Evolutionary conservation across 2,329 filamentous ascomycete genomes (phyloP).

Genomic region (Calonectria pauciramosa): DNA sequence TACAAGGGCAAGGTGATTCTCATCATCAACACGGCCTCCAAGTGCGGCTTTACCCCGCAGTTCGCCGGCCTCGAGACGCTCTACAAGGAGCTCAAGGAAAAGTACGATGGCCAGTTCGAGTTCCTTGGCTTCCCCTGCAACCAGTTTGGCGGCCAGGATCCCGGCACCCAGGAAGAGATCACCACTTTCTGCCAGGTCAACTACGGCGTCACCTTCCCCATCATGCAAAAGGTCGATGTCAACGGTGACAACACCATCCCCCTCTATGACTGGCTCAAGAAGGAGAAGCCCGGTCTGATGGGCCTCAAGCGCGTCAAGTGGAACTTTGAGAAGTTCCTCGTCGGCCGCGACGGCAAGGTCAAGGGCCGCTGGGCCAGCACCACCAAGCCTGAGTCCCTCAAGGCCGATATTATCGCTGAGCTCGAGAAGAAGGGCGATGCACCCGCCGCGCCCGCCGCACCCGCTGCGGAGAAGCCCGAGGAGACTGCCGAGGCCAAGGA

Average conservation of each 20-base stretch:
- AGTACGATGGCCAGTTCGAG: constrained; percentile 81
- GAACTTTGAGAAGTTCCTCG: constrained; percentile 99
- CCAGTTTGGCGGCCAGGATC: constrained; percentile 94
- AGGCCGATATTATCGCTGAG: constrained; percentile 82
- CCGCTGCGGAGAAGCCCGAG: background rate
- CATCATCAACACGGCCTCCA: constrained; percentile 97
- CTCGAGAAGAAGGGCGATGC: constrained; percentile 54
- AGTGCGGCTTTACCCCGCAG: constrained; percentile 98
- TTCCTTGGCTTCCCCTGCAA: constrained; percentile 99
- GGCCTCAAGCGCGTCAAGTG: constrained; percentile 95
- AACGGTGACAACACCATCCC: constrained; percentile 88
- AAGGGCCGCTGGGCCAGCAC: constrained; percentile 89
- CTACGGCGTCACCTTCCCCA: constrained; percentile 91
- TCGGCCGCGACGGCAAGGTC: constrained; percentile 88
- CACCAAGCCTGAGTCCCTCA: constrained; percentile 86
- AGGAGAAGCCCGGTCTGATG: constrained; percentile 83
- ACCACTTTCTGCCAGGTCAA: constrained; percentile 91
- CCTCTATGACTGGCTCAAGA: constrained; percentile 82
- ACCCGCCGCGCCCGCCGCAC: background rate
- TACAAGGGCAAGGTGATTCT: constrained; percentile 95
- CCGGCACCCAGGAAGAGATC: constrained; percentile 84
- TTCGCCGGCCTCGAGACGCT: constrained; percentile 91
- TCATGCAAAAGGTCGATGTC: constrained; percentile 93
- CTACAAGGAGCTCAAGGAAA: constrained; percentile 81
- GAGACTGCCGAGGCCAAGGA: background rate